phyloP scores from a whole-genome alignment of 2,329 filamentous ascomycete genomes.

The Neopestalotiopsis rosae region DNA sequence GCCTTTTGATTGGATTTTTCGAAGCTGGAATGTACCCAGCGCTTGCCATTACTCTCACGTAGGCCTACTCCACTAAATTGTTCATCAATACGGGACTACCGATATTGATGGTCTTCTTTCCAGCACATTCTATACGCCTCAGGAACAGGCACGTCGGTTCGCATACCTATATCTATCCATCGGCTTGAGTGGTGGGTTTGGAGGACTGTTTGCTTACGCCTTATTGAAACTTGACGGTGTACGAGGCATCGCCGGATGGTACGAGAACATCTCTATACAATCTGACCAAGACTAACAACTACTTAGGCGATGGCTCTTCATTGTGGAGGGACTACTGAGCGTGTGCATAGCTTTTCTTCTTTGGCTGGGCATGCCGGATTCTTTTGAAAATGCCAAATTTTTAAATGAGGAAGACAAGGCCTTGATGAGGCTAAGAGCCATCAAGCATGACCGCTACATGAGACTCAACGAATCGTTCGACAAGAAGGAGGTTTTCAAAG shows the following conservation, averaged over 20 bases:
- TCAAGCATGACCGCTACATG: slow-evolving; percentile 19
- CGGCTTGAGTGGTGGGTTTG: slow-evolving; percentile 17
- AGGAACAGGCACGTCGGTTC: slow-evolving; percentile 16
- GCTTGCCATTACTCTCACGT: slow-evolving; percentile 19
- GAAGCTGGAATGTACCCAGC: slow-evolving; percentile 19
- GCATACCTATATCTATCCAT: slow-evolving; percentile 17
- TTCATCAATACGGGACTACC: too few species aligned
- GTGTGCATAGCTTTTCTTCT: slow-evolving; percentile 11
- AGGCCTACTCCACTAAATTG: not conserved
- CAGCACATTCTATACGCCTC: slow-evolving; percentile 18
- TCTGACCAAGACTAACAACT: not conserved
- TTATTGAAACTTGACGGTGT: slow-evolving; percentile 16
- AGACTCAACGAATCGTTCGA: slow-evolving; percentile 19
- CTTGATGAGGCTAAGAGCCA: slow-evolving; percentile 17
- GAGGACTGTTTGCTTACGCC: slow-evolving; percentile 19
- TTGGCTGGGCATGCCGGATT: slow-evolving; percentile 20
- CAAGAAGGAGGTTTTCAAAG: slow-evolving; percentile 18
- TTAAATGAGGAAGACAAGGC: slow-evolving; percentile 18
- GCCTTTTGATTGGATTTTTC: slow-evolving; percentile 17
- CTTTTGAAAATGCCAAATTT: slow-evolving; percentile 19
- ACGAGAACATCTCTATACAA: not conserved
- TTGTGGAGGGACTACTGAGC: slow-evolving; percentile 17
- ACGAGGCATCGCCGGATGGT: slow-evolving; percentile 17
- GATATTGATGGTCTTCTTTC: not conserved
- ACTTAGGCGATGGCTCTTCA: slow-evolving; percentile 16